A percentile compares a stretch with the other conserved stretches of the same genome.
Conservation (phyloP, 2,329 filamentous ascomycete species). For the Nectriaceae sp. region DNA sequence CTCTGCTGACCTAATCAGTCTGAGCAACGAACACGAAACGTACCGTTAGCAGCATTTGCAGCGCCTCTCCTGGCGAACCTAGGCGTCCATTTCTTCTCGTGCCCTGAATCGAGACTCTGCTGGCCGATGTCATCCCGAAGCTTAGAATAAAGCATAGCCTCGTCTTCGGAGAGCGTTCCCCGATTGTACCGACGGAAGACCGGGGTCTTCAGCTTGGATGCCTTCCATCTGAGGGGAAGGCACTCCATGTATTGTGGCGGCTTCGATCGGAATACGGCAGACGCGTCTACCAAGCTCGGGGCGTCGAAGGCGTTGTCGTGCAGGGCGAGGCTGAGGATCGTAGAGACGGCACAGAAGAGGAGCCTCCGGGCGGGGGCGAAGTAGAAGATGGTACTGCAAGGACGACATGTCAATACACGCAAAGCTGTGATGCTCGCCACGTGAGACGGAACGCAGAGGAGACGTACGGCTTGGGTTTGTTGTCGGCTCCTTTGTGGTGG, state of each 20-base stretch:
- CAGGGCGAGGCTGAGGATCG: conserved; percentile 28
- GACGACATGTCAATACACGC: conserved; percentile 1
- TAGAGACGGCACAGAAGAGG: conserved; percentile 27
- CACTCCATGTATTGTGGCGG: conserved; percentile 6
- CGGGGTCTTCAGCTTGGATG: conserved; percentile 27
- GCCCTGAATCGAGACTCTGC: no score
- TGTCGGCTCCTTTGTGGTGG: conserved; percentile 31
- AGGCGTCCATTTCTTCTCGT: no score
- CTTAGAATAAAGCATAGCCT: no score
- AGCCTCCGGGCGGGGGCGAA: conserved; percentile 28
- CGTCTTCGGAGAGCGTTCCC: conserved; percentile 10
- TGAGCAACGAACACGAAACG: conserved; percentile 28
- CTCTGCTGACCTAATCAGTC: conserved; percentile 29
- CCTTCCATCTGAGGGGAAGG: conserved; percentile 27
- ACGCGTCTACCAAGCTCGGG: conserved; percentile 16
- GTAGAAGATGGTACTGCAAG: conserved; percentile 30
- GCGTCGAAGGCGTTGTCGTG: conserved; percentile 26
- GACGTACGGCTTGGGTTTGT: conserved; percentile 31
- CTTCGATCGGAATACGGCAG: conserved; percentile 6
- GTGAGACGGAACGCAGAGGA: neutral
- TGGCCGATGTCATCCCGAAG: no score
- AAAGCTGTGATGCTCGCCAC: neutral
- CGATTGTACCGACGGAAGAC: conserved; percentile 22
- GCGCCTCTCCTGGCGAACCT: no score
- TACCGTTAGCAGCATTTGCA: no score